Percentiles rank a stretch among this genome's conserved stretches.
phyloP scores from a whole-genome alignment of 129 eudicot genomes.

The Centaurea solstitialis region DNA sequence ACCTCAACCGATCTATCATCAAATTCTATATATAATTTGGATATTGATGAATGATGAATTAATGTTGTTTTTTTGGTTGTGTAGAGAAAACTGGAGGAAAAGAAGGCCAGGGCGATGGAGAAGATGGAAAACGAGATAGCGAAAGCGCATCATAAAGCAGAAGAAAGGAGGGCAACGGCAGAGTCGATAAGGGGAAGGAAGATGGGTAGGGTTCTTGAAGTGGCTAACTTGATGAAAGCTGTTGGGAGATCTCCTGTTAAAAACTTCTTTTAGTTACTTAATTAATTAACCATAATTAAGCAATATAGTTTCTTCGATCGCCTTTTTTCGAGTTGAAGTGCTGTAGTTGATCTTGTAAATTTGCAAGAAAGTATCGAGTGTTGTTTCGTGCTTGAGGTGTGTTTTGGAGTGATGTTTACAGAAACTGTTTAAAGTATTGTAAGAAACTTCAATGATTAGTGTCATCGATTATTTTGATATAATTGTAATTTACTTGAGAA shows the following conservation, averaged over 20 bases:
- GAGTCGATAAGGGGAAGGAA: constrained; percentile 79
- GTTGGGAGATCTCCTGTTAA: constrained; percentile 76
- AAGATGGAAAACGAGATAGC: constrained; percentile 89
- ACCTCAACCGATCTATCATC: too few relatives aligned
- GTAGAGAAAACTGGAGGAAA: constrained; percentile 87
- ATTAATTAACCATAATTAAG: neutral
- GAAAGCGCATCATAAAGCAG: constrained; percentile 84
- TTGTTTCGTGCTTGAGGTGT: neutral
- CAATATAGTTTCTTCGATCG: neutral
- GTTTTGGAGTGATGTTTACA: neutral
- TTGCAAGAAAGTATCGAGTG: too few relatives aligned
- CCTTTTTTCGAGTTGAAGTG: constrained; percentile 11
- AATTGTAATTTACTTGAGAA: too few relatives aligned
- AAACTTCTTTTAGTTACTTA: constrained; percentile 42
- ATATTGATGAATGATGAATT: neutral
- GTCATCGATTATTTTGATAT: too few relatives aligned
- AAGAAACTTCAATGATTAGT: neutral
- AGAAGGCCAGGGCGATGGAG: constrained; percentile 76
- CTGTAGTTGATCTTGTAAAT: neutral
- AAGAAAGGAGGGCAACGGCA: constrained; percentile 76
- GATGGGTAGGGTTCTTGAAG: constrained; percentile 67
- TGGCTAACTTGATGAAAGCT: constrained; percentile 73
- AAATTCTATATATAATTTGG: neutral
- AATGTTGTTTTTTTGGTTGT: neutral
- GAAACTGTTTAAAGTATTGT: neutral